These are phyloP conservation scores for Podospora bellae-mahoneyi DNA, from an alignment of 495 filamentous ascomycete genomes.

Conservation along the genomic window DNA sequence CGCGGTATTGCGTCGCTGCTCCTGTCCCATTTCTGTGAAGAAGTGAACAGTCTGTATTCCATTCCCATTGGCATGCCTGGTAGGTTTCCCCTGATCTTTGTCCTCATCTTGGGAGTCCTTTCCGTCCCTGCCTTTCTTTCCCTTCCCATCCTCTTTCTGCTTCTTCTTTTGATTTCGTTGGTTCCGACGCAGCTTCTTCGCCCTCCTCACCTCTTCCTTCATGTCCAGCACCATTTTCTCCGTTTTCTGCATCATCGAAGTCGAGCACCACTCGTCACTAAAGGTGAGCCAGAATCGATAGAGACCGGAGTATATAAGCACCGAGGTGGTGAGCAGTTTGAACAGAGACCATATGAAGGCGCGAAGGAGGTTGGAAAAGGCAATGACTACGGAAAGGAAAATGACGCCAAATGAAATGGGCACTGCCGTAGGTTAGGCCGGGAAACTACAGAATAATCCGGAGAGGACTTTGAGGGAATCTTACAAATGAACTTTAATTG, in stretches of 20 bases:
- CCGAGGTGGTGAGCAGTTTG: slow-evolving; percentile 7
- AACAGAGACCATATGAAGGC: slow-evolving; percentile 16
- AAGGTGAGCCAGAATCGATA: slow-evolving; percentile 22
- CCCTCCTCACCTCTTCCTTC: slow-evolving; percentile 14
- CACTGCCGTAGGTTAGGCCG: slow-evolving; percentile 19
- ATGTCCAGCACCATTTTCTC: slow-evolving; percentile 12
- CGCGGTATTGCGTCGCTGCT: not conserved
- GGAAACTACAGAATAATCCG: not conserved
- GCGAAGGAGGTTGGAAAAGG: slow-evolving; percentile 2
- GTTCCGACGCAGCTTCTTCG: slow-evolving; percentile 7
- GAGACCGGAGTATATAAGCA: slow-evolving; percentile 21
- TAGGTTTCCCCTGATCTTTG: not conserved
- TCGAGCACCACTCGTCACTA: slow-evolving; percentile 4
- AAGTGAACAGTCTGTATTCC: not conserved
- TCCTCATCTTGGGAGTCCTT: not conserved
- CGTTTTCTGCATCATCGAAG: slow-evolving; percentile 7
- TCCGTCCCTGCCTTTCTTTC: not conserved
- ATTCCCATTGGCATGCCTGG: not conserved
- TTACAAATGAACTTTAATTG: not conserved
- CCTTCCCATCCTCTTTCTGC: not conserved
- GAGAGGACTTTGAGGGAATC: not conserved
- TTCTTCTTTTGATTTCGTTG: not conserved
- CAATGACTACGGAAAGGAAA: not conserved
- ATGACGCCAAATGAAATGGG: slow-evolving; percentile 33
- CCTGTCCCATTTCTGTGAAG: too few relatives aligned